Evolutionary conservation across 2,329 filamentous ascomycete species (phyloP).

Genomic region (Venturia nashicola): DNA sequence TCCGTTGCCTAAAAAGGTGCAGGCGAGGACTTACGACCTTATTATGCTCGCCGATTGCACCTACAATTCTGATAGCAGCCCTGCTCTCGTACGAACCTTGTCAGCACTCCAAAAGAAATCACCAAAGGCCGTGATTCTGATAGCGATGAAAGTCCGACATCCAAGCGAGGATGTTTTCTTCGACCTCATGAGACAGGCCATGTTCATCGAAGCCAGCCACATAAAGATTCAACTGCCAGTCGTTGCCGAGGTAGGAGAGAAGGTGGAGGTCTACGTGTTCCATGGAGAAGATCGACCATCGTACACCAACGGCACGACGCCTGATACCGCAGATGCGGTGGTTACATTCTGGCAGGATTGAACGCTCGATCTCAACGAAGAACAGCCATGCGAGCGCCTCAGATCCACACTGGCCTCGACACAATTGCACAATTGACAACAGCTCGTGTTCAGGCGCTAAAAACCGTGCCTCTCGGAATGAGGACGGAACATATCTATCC

Average conservation of each 20-base stretch:
- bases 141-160: conserved; percentile 57
- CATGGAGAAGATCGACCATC: conserved; percentile 3
- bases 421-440: too few species aligned
- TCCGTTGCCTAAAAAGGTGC: conserved; percentile 28
- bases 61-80: conserved; percentile 57
- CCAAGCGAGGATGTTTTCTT: conserved; percentile 56
- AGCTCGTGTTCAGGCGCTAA: too few species aligned
- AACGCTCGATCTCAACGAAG: neutral
- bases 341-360: neutral
- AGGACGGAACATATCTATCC: too few species aligned
- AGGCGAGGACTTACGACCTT: conserved; percentile 39
- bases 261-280: conserved; percentile 6
- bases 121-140: conserved; percentile 38
- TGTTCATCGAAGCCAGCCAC: conserved; percentile 14
- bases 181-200: conserved; percentile 32
- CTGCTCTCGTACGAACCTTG: conserved; percentile 48
- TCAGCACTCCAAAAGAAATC: conserved; percentile 33
- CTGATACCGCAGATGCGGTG: neutral
- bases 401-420: too few species aligned
- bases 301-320: neutral
- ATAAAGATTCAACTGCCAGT: conserved; percentile 3
- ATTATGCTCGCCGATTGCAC: conserved; percentile 60
- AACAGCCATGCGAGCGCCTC: too few species aligned
- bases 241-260: neutral
- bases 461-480: too few species aligned